phyloP scores from a whole-genome alignment of 2,329 filamentous ascomycete species.

The Pseudophaeomoniella oleicola region DNA sequence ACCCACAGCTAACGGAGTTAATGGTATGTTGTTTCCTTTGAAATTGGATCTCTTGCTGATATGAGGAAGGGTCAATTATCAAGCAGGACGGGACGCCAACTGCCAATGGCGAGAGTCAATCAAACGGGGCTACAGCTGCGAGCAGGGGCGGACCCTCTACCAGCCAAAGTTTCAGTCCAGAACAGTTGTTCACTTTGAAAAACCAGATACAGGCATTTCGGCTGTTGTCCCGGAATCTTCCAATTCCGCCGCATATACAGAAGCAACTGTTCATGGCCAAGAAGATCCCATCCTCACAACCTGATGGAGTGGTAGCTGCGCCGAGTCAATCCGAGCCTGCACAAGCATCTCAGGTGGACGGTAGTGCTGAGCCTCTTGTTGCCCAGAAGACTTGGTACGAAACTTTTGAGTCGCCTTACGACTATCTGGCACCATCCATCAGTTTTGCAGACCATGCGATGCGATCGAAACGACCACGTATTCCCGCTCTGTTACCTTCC shows the following conservation, averaged over 20 bases:
- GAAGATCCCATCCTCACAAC: slow-evolving; percentile 18
- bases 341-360: slow-evolving; percentile 13
- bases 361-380: slow-evolving; percentile 12
- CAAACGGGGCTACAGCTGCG: slow-evolving; percentile 8
- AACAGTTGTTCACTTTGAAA: slow-evolving; percentile 65
- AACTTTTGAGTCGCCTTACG: slow-evolving; percentile 62
- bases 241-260: slow-evolving; percentile 64
- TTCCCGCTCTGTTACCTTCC: slow-evolving; percentile 77
- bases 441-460: slow-evolving; percentile 66
- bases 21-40: slow-evolving; percentile 18
- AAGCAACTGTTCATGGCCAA: slow-evolving; percentile 60
- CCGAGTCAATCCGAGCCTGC: slow-evolving; percentile 16
- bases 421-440: slow-evolving; percentile 42
- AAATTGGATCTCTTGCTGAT: slow-evolving; percentile 15
- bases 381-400: slow-evolving; percentile 41
- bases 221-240: slow-evolving; percentile 71
- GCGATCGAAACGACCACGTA: slow-evolving; percentile 61
- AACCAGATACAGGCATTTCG: slow-evolving; percentile 89
- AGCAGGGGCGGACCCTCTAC: slow-evolving; percentile 13
- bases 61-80: slow-evolving; percentile 11
- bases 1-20: slow-evolving; percentile 22
- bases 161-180: slow-evolving; percentile 52
- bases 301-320: slow-evolving; percentile 19
- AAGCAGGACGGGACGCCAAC: slow-evolving; percentile 15
- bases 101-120: slow-evolving; percentile 4